Conservation (phyloP, 345 rosid species). For the Erysimum cheiranthoides region DNA sequence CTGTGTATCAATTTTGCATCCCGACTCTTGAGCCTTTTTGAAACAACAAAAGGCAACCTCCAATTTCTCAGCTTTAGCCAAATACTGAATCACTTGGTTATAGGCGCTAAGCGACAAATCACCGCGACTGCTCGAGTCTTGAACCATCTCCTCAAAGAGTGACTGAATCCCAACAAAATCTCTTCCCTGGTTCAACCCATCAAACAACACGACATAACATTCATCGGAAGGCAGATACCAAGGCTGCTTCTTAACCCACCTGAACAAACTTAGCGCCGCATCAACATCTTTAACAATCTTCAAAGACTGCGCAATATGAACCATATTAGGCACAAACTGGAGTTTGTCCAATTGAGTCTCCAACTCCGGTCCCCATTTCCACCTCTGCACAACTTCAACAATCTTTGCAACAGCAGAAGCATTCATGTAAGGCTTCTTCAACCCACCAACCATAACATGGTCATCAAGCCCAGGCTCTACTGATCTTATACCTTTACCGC, state of each 20-base stretch:
- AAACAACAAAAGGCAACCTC: constrained; percentile 89
- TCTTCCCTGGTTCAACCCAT: constrained; percentile 66
- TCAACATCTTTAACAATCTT: constrained; percentile 69
- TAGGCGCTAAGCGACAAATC: constrained; percentile 56
- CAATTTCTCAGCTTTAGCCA: constrained; percentile 91
- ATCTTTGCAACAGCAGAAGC: constrained; percentile 85
- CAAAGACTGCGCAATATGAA: constrained; percentile 74
- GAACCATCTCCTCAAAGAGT: constrained; percentile 83
- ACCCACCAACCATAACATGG: constrained; percentile 83
- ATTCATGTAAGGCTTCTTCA: constrained; percentile 80
- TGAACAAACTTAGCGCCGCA: constrained; percentile 75
- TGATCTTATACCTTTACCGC: constrained; percentile 85
- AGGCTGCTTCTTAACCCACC: constrained; percentile 87
- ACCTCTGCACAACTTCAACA: constrained; percentile 87
- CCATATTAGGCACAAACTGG: constrained; percentile 87
- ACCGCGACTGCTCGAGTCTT: constrained; percentile 53
- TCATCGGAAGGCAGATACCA: constrained; percentile 79
- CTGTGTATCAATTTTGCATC: constrained; percentile 62
- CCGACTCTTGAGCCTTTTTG: constrained; percentile 82
- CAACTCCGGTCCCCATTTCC: constrained; percentile 99
- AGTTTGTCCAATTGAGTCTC: constrained; percentile 85
- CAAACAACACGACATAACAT: constrained; percentile 73
- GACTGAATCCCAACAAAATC: constrained; percentile 77
- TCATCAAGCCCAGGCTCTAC: constrained; percentile 90
- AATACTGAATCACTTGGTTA: constrained; percentile 82